phyloP scores from a whole-genome alignment of 306 rosid species.

The Inga leiocalycina region DNA sequence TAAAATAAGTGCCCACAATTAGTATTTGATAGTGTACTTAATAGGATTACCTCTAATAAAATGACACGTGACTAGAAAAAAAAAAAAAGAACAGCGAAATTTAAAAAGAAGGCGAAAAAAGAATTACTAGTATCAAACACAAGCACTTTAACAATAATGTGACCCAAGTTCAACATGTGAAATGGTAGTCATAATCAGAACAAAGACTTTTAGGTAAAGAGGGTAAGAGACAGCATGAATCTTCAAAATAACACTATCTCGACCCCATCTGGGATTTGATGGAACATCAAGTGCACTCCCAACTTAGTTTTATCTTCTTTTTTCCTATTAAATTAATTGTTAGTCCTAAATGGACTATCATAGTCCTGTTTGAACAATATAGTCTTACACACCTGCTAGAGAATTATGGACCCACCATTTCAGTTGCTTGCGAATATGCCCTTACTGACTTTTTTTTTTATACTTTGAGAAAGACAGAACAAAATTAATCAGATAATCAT shows the following conservation, averaged over 20 bases:
- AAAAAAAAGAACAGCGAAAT: not conserved
- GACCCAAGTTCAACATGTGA: slow-evolving; percentile 35
- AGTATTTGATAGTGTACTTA: accelerated
- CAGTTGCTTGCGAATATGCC: slow-evolving; percentile 39
- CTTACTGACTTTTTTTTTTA: not conserved
- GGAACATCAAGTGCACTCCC: slow-evolving; percentile 39
- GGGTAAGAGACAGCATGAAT: slow-evolving; percentile 80
- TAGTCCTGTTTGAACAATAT: slow-evolving; percentile 43
- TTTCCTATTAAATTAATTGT: not conserved
- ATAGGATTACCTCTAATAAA: too few relatives aligned
- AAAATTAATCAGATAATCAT: not conserved
- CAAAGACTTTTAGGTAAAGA: slow-evolving; percentile 55
- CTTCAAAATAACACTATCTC: slow-evolving; percentile 58
- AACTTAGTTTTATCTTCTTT: slow-evolving; percentile 10
- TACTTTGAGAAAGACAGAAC: not conserved
- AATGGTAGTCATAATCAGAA: slow-evolving; percentile 65
- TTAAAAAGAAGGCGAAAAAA: slow-evolving; percentile 3
- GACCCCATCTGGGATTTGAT: slow-evolving; percentile 63
- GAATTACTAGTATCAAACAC: slow-evolving; percentile 43
- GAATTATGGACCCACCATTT: slow-evolving; percentile 41
- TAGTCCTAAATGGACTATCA: slow-evolving; percentile 53
- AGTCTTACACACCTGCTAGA: slow-evolving; percentile 34
- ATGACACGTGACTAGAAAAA: too few relatives aligned
- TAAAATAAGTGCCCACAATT: too few relatives aligned
- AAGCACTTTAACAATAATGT: slow-evolving; percentile 37